Evolutionary conservation across 2,329 filamentous ascomycete species (phyloP), one percentile per base, ranked within the genome.

Genomic region (Sporothrix dimorphospora): DNA sequence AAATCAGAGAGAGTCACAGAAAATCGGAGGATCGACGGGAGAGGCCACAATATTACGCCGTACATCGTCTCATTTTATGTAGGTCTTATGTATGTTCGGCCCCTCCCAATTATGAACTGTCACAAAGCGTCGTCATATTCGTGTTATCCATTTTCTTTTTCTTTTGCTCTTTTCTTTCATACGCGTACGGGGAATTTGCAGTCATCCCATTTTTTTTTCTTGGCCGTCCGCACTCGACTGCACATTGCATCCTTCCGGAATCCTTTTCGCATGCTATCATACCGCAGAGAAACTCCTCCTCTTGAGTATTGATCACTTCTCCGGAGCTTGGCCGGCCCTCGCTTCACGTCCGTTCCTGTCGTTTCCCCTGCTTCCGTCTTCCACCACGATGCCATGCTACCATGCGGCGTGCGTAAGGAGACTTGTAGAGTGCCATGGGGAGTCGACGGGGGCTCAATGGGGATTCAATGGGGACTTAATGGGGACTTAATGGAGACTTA

Each of bases 401-500:
- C 11, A 34, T 53, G 65, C 51, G n/a, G 49, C 34, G 21, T 11
- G 27, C 42, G 42, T 66, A 66, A 66, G 59, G n/a, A 61, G n/a
- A 61, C 57, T 61, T 12, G 8, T 34, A 16, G 14, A 16, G 53
- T 34, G 53, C 19, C 14, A 34, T 19, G 30, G 30, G 30, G 6
- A 34, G 30, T 34, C 6, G n/a, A n/a, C n/a, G n/a, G n/a, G n/a
- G n/a, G n/a, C n/a, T n/a, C n/a, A n/a, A n/a, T n/a, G n/a, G n/a
- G n/a, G n/a, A n/a, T n/a, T n/a, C n/a, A n/a, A n/a, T n/a, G n/a
- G n/a, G n/a, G n/a, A n/a, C n/a, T n/a, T n/a, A n/a, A n/a, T n/a
- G n/a, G n/a, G n/a, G n/a, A n/a, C n/a, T n/a, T n/a, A n/a, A n/a
- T n/a, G n/a, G n/a, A n/a, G n/a, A n/a, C n/a, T n/a, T n/a, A n/a